Base-by-base conservation (phyloP, 352 stramenopile genomes). In the Phytophthora pini region DNA sequence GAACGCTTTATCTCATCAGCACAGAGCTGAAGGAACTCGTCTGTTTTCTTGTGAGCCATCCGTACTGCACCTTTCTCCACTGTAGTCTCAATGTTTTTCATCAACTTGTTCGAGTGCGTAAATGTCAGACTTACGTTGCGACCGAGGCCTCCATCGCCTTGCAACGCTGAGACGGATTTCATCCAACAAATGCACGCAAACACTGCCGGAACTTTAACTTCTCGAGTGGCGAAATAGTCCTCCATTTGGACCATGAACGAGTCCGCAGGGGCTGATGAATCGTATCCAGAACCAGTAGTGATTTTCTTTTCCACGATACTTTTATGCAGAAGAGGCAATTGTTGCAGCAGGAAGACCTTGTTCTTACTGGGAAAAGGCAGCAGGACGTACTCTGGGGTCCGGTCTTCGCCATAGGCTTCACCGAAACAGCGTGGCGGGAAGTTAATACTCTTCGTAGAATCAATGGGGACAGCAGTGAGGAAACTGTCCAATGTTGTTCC, bases 171-270 rank as follows among this genome's bases (percentile, higher is more conserved):
- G 6, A 74, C 65, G 1, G 68, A 70, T 17, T 74, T 74, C 11
- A 77, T 22, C 69, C 69, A 80, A 45, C 72, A 76, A 11, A 71
- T 65, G 22, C 58, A 69, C 3, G 60, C 56, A 34, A 80, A 80
- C 36, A 68, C 61, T 9, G 76, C 52, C 0, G 59, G 65, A 2
- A 80, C 15, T 38, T 54, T 65, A 34, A 72, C 61, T 17, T 61
- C 41, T 22, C 57, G 56, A 8, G 48, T 43, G 8, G 27, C 41
- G 10, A 61, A 45, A 34, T 32, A 77, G 9, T 29, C 52, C 6
- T 61, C 43, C 20, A 61, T 61, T 3, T 54, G 10, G 13, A 39
- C 9, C 43, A 46, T 53, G 43, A 53, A 61, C 5, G 46, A 63
- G 4, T 45, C 52, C 22, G 44, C 57, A 11, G 68, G 47, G 24